phyloP scores from a whole-genome alignment of 441 rosid genomes.

The Populus hybrid region DNA sequence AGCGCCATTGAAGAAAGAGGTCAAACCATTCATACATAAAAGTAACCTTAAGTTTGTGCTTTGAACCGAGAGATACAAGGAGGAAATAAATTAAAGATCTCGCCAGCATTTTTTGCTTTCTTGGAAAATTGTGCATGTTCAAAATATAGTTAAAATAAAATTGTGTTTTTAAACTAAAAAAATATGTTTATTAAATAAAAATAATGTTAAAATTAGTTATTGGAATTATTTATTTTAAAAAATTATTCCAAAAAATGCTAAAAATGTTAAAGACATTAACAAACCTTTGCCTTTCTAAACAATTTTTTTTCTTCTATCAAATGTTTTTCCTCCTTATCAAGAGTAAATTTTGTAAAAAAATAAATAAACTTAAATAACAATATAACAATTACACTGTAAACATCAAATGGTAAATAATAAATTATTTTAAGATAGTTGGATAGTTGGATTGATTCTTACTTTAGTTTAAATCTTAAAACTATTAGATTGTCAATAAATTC shows the following conservation, averaged over 20 bases:
- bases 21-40: not conserved
- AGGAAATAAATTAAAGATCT: not conserved
- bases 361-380: no score
- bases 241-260: not conserved
- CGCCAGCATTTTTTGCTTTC: not conserved
- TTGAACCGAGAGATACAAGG: not conserved
- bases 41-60: not conserved
- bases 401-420: no score
- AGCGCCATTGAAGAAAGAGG: not conserved
- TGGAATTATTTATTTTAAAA: no score
- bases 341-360: not conserved
- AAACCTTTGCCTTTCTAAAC: not conserved
- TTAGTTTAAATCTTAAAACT: no score
- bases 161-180: not conserved
- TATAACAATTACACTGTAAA: no score
- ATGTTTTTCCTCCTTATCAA: not conserved
- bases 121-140: not conserved
- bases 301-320: no score
- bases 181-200: no score
- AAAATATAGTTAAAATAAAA: no score
- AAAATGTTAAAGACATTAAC: not conserved
- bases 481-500: no score
- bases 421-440: no score
- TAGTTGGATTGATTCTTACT: not conserved
- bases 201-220: no score